These are phyloP conservation scores for Arthonia radiata DNA, from an alignment of 495 filamentous ascomycete species.

Conservation along the genomic window DNA sequence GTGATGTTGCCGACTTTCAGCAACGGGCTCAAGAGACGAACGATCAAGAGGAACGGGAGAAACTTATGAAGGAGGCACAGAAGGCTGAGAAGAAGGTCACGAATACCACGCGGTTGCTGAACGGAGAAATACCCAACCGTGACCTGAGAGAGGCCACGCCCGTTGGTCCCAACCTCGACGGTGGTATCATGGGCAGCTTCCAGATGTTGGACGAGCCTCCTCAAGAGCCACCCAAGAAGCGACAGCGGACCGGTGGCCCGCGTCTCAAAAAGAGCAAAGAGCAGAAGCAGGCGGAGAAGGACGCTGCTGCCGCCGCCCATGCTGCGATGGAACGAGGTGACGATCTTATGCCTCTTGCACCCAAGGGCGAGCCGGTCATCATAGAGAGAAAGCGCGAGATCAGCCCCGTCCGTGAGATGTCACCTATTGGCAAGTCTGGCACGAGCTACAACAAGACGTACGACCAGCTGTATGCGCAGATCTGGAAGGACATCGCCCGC, in stretches of 20 bases:
- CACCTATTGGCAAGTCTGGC: conserved; percentile 24
- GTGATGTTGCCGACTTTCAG: conserved; percentile 15
- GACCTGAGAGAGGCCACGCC: conserved; percentile 53
- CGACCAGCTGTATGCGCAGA: conserved; percentile 94
- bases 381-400: conserved; percentile 16
- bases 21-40: conserved; percentile 40
- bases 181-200: conserved; percentile 72
- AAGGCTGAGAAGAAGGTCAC: conserved; percentile 72
- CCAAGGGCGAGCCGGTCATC: conserved; percentile 39
- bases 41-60: conserved; percentile 55
- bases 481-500: conserved; percentile 80
- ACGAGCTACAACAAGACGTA: conserved; percentile 75
- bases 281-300: conserved; percentile 89
- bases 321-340: conserved; percentile 64
- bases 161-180: conserved; percentile 60
- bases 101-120: conserved; percentile 51
- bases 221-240: conserved; percentile 21
- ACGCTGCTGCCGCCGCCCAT: conserved; percentile 71
- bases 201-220: conserved; percentile 36
- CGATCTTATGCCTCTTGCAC: conserved; percentile 35
- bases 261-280: conserved; percentile 78
- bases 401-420: conserved; percentile 10
- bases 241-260: conserved; percentile 29
- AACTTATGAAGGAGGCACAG: conserved; percentile 54
- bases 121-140: conserved; percentile 34